Evolutionary conservation across 2,329 filamentous ascomycete species (phyloP), one percentile per base, ranked within the genome.

Genomic region (Colletotrichum sp.): DNA sequence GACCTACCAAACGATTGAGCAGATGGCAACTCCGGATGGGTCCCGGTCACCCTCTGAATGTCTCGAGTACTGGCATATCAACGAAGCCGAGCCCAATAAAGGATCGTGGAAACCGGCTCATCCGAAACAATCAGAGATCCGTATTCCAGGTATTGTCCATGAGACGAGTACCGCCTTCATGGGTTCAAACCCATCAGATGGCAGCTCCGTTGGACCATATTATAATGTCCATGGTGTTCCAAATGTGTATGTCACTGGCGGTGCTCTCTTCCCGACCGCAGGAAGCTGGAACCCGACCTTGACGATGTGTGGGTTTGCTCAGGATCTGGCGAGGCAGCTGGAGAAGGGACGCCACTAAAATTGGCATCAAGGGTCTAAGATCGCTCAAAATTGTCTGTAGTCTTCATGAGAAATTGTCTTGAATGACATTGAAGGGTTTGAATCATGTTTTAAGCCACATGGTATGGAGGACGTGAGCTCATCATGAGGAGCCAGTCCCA

Each of bases 41-140:
- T n/a, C 38, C 3, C 10, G 13, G 8, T 2, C n/a, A 0, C n/a
- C 43, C 1, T 7, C n/a, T 1, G 1, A n/a, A 12, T n/a, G 10
- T 52, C n/a, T 52, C 6, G 43, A 52, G 10, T 52, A 52, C n/a
- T 52, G 43, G 43, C 43, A 52, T 21, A 52, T n/a, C 6, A 6
- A 52, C 43, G n/a, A 18, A 52, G 2, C 1, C 3, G 43, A 48
- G 18, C 6, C 43, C n/a, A 21, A 8, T 1, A 21, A 52, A 21
- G 43, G 43, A 4, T 52, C 43, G 10, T 52, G 43, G 43, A 52
- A 52, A 4, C 5, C 6, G n/a, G 43, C 10, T 4, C 12, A 52
- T 12, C 10, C 43, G 43, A n/a, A 52, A 0, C n/a, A 12, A 21
- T 21, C 43, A 21, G 43, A 52, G 12, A 52, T 52, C 6, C 43